Evolutionary conservation across 2,329 filamentous ascomycete genomes (phyloP), one percentile per base, ranked within the genome.

Genomic region (Fusarium buharicum): DNA sequence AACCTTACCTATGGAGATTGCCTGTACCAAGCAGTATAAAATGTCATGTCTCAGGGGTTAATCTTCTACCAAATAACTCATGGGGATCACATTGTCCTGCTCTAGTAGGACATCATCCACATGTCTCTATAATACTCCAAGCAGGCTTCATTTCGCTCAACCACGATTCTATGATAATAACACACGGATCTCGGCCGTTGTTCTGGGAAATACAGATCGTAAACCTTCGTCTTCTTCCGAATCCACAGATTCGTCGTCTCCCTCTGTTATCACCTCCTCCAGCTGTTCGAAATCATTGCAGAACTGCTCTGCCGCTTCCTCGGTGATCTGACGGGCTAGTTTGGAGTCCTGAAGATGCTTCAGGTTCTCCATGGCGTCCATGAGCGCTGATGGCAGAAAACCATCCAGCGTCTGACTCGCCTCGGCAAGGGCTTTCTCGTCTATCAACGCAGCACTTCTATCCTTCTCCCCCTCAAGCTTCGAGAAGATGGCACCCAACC

Each of bases 361-460:
- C 22, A 98, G 76, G 58, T 92, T 91, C 46, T 95, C 90, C 68
- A 91, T 87, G 3, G 93, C 93, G 73, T 99, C 95, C 82, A 97
- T 94, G 27, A 97, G 82, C 3, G 94, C 95, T 1, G 92, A 96
- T 0, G 95, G 93, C 20, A 99, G 80, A 77, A 98, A 99, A 59
- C 92, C 88, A 71, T 99, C 95, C 7, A 99, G 81, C 36, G 83
- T 84, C 69, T 93, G 91, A 68, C 91, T 91, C 3, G 89, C 87
- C 45, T 81, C 78, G 2, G 84, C 77, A n/a, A 98, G 80, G 0
- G 55, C 81, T 12, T 82, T 59, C 39, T 53, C 82, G 38, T 81
- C 79, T 5, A 91, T 74, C 44, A 81, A 71, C 27, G 78, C 72
- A 37, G 76, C 73, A 34, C 73, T 66, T 9, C 67, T 65, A n/a